phyloP scores from a whole-genome alignment of 2,329 filamentous ascomycete species.

The Epichloe gansuensis region DNA sequence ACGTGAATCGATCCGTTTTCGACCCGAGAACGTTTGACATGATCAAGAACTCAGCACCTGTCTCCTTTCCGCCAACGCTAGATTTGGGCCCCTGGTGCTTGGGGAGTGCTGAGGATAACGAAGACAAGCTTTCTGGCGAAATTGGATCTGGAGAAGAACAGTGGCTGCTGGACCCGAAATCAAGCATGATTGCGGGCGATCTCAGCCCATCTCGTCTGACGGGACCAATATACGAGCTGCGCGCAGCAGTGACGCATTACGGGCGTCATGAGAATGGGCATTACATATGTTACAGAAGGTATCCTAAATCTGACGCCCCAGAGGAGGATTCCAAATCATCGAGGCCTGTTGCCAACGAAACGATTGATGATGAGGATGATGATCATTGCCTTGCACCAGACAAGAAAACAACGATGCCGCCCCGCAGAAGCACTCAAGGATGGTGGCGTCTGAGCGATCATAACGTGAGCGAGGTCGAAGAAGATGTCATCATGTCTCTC shows the following conservation, averaged over 20 bases:
- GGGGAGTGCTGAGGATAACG: constrained; percentile 36
- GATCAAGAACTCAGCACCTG: constrained; percentile 71
- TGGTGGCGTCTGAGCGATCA: constrained; percentile 95
- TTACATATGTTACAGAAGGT: constrained; percentile 81
- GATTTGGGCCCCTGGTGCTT: constrained; percentile 80
- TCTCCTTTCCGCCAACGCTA: constrained; percentile 62
- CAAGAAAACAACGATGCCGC: background rate
- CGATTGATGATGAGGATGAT: constrained; percentile 3
- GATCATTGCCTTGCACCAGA: constrained; percentile 7
- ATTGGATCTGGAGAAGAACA: constrained; percentile 36
- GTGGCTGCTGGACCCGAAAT: constrained; percentile 57
- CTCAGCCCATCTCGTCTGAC: constrained; percentile 35
- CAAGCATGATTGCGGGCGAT: constrained; percentile 60
- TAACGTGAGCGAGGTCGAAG: constrained; percentile 61
- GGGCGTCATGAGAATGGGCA: constrained; percentile 91
- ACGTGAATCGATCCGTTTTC: constrained; percentile 87
- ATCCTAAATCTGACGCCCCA: constrained; percentile 27
- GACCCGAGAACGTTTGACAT: constrained; percentile 69
- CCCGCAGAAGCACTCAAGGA: constrained; percentile 27
- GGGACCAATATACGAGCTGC: constrained; percentile 60
- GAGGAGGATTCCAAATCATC: background rate
- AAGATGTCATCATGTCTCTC: constrained; percentile 61
- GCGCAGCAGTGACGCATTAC: constrained; percentile 78
- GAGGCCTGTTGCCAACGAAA: background rate
- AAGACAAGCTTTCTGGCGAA: constrained; percentile 8